Evolutionary conservation across 2,329 filamentous ascomycete genomes (phyloP).

Genomic region (Pyrenochaeta sp.): DNA sequence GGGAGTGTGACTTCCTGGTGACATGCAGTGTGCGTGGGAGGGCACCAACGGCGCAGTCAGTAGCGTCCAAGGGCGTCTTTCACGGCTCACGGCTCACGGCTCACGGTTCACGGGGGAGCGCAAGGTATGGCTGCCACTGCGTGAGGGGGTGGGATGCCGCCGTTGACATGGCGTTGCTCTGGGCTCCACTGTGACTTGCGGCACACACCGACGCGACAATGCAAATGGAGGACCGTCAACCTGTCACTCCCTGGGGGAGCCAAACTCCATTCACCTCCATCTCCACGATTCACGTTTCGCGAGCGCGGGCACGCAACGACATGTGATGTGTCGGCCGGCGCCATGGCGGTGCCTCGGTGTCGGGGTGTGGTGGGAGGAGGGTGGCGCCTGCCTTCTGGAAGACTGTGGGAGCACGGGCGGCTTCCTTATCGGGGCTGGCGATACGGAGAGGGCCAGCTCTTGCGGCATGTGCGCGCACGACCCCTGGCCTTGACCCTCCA

Average conservation of each 20-base stretch:
- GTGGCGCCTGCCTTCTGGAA: constrained; percentile 18
- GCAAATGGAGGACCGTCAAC: constrained; percentile 1
- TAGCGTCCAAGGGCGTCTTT: not conserved
- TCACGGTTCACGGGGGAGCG: constrained; percentile 1
- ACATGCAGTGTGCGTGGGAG: constrained; percentile 1
- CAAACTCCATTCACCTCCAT: constrained; percentile 2
- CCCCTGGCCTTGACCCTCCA: not conserved
- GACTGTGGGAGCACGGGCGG: constrained; percentile 6
- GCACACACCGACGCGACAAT: constrained; percentile 3
- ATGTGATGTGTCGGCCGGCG: constrained; percentile 7
- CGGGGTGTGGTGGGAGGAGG: constrained; percentile 5
- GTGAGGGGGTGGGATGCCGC: not conserved
- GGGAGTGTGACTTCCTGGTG: not conserved
- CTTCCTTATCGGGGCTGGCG: constrained; percentile 8
- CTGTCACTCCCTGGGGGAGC: constrained; percentile 10
- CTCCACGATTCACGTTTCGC: constrained; percentile 18
- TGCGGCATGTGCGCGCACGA: constrained; percentile 19
- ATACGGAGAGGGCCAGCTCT: constrained; percentile 1
- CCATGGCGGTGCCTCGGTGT: constrained; percentile 6
- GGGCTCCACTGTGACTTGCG: not conserved
- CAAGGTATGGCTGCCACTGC: not conserved
- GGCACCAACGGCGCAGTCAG: not conserved
- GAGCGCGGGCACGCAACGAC: constrained; percentile 6
- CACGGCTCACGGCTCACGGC: too few species aligned
- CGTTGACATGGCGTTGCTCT: too few species aligned